Evolutionary conservation across 371 early-diverging fungal genomes (phyloP), one percentile per base, ranked within the genome.

Genomic region (Chytridiales sp.): DNA sequence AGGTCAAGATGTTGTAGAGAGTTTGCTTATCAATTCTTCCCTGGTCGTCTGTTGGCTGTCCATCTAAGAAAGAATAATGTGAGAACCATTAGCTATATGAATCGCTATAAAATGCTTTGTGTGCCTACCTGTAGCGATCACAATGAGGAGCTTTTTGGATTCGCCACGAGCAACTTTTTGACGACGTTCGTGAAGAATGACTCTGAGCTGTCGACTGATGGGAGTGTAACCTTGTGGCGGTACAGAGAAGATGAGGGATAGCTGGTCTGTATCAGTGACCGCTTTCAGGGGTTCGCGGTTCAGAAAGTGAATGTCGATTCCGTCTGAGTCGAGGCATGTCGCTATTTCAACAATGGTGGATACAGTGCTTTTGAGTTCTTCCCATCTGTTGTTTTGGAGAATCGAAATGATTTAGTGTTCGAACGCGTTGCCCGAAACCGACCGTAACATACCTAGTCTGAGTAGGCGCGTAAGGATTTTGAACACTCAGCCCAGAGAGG

Each of bases 111-210:
- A n/a, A n/a, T n/a, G n/a, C n/a, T n/a, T n/a, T n/a, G n/a, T n/a
- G n/a, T n/a, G n/a, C n/a, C n/a, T n/a, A n/a, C n/a, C 56, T 17
- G 56, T 56, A 17, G 56, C 56, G 31, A 56, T 42, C n/a, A 56
- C 22, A 13, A 56, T 24, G 43, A 56, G 34, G 24, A 56, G 47
- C n/a, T 47, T 42, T 24, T 56, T 56, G 47, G 17, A 8, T 1
- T n/a, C 24, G 1, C 46, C 56, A 13, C 11, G 43, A 19, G 44
- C 27, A 19, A 27, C 29, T 11, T 15, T 21, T 9, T 15, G 34
- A n/a, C 47, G 47, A 29, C 27, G 44, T 15, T 56, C 56, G 43
- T 26, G 17, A 11, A 56, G 47, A 2, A 56, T 47, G 1, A 15
- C 26, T 26, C 56, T 17, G 5, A 56, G 56, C 15, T 19, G 21